These are phyloP conservation scores for Trichoderma gracile DNA, from an alignment of 2,329 filamentous ascomycete genomes.

Conservation along the genomic window DNA sequence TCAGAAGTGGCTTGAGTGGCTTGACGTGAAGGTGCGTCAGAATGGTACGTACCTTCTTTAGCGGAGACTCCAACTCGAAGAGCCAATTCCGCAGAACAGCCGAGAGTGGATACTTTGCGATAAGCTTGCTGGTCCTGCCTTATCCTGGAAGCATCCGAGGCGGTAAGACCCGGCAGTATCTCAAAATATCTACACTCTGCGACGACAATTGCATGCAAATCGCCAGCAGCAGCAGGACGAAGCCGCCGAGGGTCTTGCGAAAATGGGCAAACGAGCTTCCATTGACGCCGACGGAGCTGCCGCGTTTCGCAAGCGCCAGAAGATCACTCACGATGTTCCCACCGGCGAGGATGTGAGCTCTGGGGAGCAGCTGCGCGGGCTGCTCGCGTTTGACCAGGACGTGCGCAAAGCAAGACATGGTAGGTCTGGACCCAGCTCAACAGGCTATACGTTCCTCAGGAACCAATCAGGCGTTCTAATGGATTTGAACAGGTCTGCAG, in stretches of 20 bases:
- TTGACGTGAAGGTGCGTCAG: neutral
- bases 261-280: conserved; percentile 50
- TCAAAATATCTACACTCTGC: conserved; percentile 36
- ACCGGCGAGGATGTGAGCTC: conserved; percentile 63
- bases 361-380: conserved; percentile 65
- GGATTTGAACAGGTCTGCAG: conserved; percentile 54
- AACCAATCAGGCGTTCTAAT: neutral
- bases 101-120: conserved; percentile 5
- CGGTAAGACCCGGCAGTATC: conserved; percentile 41
- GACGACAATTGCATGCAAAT: conserved; percentile 12
- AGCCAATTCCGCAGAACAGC: neutral
- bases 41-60: neutral
- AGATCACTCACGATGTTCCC: conserved; percentile 57
- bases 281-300: conserved; percentile 44
- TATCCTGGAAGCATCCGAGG: conserved; percentile 34
- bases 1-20: too few relatives aligned
- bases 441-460: too few relatives aligned
- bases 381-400: conserved; percentile 72
- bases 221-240: conserved; percentile 22
- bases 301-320: conserved; percentile 54
- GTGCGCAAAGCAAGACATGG: conserved; percentile 66
- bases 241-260: conserved; percentile 19
- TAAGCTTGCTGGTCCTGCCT: conserved; percentile 20
- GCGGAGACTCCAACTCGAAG: neutral
- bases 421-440: conserved; percentile 35